A percentile compares a stretch with the other conserved stretches of the same genome.
phyloP scores from a whole-genome alignment of 371 early-diverging fungal genomes.

The Amoeboradix gromovi region DNA sequence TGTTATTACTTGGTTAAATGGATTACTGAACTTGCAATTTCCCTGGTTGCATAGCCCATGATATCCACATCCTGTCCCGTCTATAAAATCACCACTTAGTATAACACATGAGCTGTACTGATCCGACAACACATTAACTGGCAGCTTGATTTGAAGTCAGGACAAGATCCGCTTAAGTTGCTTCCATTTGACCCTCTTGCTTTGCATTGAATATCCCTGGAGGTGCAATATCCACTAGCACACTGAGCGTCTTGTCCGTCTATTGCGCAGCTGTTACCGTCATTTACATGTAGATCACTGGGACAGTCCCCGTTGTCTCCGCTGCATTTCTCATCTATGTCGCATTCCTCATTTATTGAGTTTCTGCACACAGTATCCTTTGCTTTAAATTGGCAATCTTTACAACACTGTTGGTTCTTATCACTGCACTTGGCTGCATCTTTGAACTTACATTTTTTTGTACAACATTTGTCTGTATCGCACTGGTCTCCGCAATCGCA shows the following conservation, averaged over 20 bases:
- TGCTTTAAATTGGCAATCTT: conserved; percentile 1
- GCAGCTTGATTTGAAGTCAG: conserved; percentile 9
- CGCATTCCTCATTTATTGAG: conserved; percentile 24
- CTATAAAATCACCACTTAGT: conserved; percentile 46
- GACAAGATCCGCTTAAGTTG: conserved; percentile 6
- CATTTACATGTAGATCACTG: conserved; percentile 23
- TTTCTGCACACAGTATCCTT: conserved; percentile 2
- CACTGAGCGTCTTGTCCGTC: conserved; percentile 14
- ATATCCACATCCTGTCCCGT: conserved; percentile 61
- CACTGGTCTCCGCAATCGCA: conserved; percentile 4
- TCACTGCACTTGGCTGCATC: conserved; percentile 1
- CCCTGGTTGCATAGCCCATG: conserved; percentile 11
- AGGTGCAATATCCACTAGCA: conserved; percentile 65
- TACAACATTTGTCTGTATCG: conserved; percentile 2
- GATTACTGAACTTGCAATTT: neutral
- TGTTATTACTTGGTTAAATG: neutral
- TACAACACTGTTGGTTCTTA: conserved; percentile 2
- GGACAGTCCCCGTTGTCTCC: conserved; percentile 46
- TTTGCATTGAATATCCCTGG: conserved; percentile 43
- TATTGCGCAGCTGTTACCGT: conserved; percentile 29
- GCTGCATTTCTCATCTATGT: conserved; percentile 43
- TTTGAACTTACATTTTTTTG: conserved; percentile 2
- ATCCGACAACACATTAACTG: conserved; percentile 8
- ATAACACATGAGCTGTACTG: conserved; percentile 17
- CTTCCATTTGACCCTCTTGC: neutral